Percentiles rank a stretch among this genome's conserved stretches.
Conservation (phyloP, 1,284 basidiomycete species). For the Sporisorium iseilematis-ciliati region DNA sequence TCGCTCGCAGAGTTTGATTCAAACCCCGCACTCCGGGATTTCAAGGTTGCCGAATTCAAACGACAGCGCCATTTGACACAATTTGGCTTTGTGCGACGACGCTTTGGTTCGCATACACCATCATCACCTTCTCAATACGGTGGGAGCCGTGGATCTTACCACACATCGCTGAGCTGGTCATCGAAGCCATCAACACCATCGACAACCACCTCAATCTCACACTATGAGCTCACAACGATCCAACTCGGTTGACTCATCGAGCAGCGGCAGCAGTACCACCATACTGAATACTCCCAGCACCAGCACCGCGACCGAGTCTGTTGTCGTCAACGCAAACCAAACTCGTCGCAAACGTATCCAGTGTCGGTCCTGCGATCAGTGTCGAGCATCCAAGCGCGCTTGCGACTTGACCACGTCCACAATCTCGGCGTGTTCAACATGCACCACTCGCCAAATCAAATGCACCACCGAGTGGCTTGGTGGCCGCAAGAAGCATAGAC, state of each 20-base stretch:
- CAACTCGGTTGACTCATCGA: not conserved
- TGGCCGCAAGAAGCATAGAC: slow-evolving; percentile 4
- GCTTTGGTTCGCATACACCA: no score
- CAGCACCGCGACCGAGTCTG: not conserved
- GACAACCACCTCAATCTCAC: not conserved
- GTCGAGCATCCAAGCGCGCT: slow-evolving; percentile 12
- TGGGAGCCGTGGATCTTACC: no score
- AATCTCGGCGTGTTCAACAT: slow-evolving; percentile 6
- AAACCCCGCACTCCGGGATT: no score
- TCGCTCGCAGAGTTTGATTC: no score
- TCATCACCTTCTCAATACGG: no score
- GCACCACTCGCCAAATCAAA: slow-evolving; percentile 5
- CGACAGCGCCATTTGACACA: no score
- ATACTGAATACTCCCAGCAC: no score
- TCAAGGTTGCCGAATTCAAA: no score
- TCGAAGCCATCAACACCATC: not conserved
- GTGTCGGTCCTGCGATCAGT: slow-evolving; percentile 16
- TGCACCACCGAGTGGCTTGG: slow-evolving; percentile 12
- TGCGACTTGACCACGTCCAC: slow-evolving; percentile 6
- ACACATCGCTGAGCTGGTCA: not conserved
- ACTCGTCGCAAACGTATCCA: slow-evolving; percentile 15
- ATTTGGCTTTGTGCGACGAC: no score
- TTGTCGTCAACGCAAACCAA: not conserved
- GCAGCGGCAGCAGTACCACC: not conserved
- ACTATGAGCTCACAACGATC: not conserved